Evolutionary conservation across 129 eudicot species (phyloP).

Genomic region (Flaveria linearis): DNA sequence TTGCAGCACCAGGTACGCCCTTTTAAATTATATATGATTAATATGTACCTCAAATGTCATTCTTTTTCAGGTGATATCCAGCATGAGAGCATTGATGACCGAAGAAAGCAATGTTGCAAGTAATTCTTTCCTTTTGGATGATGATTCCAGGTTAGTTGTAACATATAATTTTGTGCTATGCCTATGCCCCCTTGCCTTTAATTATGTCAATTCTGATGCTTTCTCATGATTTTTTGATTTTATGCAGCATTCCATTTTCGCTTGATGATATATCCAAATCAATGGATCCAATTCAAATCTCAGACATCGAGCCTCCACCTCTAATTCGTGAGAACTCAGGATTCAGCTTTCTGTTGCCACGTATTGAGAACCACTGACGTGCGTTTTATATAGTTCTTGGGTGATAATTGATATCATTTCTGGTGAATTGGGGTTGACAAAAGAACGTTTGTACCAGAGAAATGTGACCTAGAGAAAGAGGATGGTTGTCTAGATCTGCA

Average conservation of each 20-base stretch:
- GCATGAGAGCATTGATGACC: slow-evolving; percentile 83
- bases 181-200: background rate
- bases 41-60: background rate
- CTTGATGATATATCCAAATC: slow-evolving; percentile 90
- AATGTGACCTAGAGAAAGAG: background rate
- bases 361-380: slow-evolving; percentile 40
- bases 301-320: slow-evolving; percentile 79
- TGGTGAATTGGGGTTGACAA: background rate
- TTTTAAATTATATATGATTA: background rate
- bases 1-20: no score
- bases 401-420: slow-evolving; percentile 13
- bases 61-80: slow-evolving; percentile 67
- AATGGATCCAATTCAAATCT: slow-evolving; percentile 73
- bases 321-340: slow-evolving; percentile 71
- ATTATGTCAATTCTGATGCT: background rate
- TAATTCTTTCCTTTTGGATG: slow-evolving; percentile 91
- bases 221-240: slow-evolving; percentile 3
- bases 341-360: slow-evolving; percentile 79
- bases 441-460: slow-evolving; percentile 14
- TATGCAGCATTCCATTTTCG: slow-evolving; percentile 82
- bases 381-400: slow-evolving; percentile 18
- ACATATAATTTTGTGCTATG: background rate
- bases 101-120: slow-evolving; percentile 89
- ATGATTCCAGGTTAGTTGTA: slow-evolving; percentile 82
- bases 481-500: slow-evolving; percentile 14